Conservation (phyloP, 2,329 filamentous ascomycete species). For the Ceratocystis colombiana region DNA sequence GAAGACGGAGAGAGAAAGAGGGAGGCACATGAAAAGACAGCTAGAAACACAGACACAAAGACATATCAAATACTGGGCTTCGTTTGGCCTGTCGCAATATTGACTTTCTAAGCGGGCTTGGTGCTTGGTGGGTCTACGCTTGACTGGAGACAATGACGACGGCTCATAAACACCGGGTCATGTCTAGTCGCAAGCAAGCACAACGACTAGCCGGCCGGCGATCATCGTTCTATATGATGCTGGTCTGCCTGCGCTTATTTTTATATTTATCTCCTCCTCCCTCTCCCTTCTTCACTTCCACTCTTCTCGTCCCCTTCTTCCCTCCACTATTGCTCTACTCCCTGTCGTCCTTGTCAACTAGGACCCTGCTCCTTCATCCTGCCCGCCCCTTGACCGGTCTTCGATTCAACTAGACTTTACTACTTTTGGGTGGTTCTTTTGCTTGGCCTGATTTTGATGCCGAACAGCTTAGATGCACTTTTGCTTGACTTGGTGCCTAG, state of each 20-base stretch:
- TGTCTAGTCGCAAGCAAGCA: not conserved
- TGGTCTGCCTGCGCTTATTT: not conserved
- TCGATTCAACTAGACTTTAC: not conserved
- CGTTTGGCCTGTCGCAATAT: not conserved
- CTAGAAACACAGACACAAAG: not conserved
- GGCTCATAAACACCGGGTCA: too few species aligned
- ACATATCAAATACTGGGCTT: not conserved
- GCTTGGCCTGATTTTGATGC: constrained; percentile 5
- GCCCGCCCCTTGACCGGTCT: not conserved
- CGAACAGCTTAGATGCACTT: not conserved
- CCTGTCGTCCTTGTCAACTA: constrained; percentile 4
- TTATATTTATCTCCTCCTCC: not conserved
- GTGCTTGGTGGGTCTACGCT: not conserved
- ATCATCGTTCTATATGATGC: not conserved
- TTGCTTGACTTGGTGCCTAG: not conserved
- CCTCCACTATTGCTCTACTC: not conserved
- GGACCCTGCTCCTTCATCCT: constrained; percentile 1
- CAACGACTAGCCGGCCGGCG: not conserved
- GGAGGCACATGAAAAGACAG: not conserved
- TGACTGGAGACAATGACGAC: too few species aligned
- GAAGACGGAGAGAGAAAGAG: too few species aligned
- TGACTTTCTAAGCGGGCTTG: constrained; percentile 2
- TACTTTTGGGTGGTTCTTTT: constrained; percentile 19
- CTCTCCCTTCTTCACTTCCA: not conserved
- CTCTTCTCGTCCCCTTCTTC: not conserved